Evolutionary conservation across 2,329 filamentous ascomycete species (phyloP), one percentile per base, ranked within the genome.

Genomic region (Herpotrichia juniperi): DNA sequence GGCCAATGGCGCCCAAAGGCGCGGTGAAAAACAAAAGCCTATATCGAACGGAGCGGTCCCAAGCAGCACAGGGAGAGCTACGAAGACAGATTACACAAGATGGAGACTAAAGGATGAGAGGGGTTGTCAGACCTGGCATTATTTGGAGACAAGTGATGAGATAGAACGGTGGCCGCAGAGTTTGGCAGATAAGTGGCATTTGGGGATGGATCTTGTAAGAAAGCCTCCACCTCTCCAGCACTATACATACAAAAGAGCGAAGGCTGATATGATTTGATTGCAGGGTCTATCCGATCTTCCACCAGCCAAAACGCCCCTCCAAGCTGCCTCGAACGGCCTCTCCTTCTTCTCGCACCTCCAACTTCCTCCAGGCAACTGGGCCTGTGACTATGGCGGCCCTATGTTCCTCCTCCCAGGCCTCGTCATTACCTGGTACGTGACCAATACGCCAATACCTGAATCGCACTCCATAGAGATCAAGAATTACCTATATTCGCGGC

Each of bases 321-420:
- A 94, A 59, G 81, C 91, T 4, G 91, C 91, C 2, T 80, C 82
- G 53, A 99, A 99, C 76, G 92, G 89, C 31, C 81, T 97, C 48
- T 79, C 84, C 3, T 97, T 96, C 79, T 96, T 96, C 78, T 90
- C 93, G 51, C 84, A 93, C 57, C 83, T 97, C 21, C 94, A 99
- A 72, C 81, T 97, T 1, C 86, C 88, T 12, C 88, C 91, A 1
- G 94, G 94, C 4, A 91, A 97, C 68, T 99, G 94, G 94, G 94
- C 83, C 4, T 97, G 93, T 77, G 94, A 99, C 73, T 99, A 99
- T 77, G 94, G 94, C 48, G 94, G 94, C 0, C 94, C 94, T 3
- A 93, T 97, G 90, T 99, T 99, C 69, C 83, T 97, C 32, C 80
- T 97, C 1, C 91, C 93, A 0, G 91, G 93, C 39, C 73, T 96